phyloP scores from a whole-genome alignment of 805 yeast species.

The Ogataea methanolica region DNA sequence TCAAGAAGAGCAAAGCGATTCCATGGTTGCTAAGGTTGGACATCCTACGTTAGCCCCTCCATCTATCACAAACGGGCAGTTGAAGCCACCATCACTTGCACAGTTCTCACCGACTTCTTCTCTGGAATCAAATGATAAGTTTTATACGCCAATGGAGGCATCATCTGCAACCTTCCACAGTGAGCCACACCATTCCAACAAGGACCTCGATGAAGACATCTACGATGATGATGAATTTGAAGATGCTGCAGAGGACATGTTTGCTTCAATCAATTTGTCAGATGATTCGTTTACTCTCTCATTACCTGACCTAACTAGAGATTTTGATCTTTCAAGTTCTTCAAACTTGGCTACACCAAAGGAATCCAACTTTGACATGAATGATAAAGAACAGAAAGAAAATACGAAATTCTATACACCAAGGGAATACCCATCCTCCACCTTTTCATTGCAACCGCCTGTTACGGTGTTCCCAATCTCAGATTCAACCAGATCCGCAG shows the following conservation, averaged over 20 bases:
- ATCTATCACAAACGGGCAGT: no score
- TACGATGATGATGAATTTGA: not conserved
- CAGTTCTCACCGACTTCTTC: not conserved
- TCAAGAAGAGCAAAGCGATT: no score
- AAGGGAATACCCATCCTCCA: constrained; percentile 9
- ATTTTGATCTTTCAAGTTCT: constrained; percentile 2
- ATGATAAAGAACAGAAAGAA: constrained; percentile 7
- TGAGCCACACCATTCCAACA: not conserved
- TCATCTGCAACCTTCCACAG: not conserved
- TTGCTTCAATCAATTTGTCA: constrained; percentile 13
- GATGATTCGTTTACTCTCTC: constrained; percentile 12
- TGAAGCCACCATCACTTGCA: not conserved
- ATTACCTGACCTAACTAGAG: constrained; percentile 11
- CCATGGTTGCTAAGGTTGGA: no score
- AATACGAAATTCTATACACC: constrained; percentile 14
- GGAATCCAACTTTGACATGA: constrained; percentile 1
- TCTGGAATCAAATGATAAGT: constrained; percentile 1
- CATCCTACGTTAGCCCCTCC: no score
- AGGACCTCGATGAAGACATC: not conserved
- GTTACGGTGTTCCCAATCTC: not conserved
- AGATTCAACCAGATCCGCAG: no score
- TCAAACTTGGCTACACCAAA: no score
- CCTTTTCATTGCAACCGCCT: not conserved
- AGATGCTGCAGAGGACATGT: constrained; percentile 11
- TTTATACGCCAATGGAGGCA: constrained; percentile 7